Conservation (phyloP, 2,329 filamentous ascomycete species). For the Botrytis fabae region DNA sequence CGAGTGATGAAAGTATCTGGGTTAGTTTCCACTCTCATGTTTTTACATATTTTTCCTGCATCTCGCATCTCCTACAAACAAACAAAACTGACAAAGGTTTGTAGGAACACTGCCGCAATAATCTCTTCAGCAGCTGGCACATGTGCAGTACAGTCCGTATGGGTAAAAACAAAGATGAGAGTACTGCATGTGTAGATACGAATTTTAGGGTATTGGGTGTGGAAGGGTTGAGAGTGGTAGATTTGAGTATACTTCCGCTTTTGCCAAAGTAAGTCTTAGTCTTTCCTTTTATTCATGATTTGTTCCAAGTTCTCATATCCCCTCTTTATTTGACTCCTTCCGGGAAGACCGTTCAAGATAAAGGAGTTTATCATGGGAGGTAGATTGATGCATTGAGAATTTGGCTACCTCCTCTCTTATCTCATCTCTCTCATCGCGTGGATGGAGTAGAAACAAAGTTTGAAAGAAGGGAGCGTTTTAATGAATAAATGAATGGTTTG, state of each 20-base stretch:
- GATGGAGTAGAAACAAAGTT: neutral
- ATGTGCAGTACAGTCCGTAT: conserved; percentile 10
- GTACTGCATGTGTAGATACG: conserved; percentile 50
- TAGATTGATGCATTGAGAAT: neutral
- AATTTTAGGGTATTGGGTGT: conserved; percentile 52
- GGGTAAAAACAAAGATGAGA: conserved; percentile 37
- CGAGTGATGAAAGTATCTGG: conserved; percentile 5
- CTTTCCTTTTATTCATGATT: neutral
- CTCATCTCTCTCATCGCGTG: neutral
- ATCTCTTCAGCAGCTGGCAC: conserved; percentile 12
- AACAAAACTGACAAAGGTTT: neutral
- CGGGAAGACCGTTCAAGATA: neutral
- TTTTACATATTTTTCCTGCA: neutral
- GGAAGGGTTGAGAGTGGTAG: conserved; percentile 50
- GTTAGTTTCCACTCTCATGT: neutral
- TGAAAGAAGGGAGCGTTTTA: neutral
- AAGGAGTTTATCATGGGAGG: neutral
- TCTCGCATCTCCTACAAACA: neutral
- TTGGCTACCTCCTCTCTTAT: neutral
- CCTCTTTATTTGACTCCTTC: neutral
- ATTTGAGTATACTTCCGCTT: conserved; percentile 54
- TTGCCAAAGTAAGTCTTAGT: conserved; percentile 47
- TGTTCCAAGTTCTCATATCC: fast-evolving
- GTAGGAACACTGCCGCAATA: conserved; percentile 8
- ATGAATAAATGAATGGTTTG: neutral